Evolutionary conservation across 2,329 filamentous ascomycete species (phyloP).

Genomic region (Aspergillus sp.): DNA sequence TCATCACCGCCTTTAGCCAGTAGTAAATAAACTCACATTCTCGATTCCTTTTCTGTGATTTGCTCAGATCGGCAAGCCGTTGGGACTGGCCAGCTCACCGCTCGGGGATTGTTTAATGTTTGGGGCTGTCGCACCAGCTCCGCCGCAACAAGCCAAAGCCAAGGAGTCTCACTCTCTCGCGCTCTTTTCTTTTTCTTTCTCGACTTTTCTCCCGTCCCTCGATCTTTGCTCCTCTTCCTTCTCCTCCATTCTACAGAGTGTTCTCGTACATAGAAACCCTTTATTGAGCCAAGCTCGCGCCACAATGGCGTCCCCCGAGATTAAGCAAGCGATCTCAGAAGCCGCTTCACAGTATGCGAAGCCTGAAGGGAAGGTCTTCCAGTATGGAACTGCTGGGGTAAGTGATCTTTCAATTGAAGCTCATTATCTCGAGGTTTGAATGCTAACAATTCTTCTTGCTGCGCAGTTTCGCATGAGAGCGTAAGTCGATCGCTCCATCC

Average conservation of each 20-base stretch:
- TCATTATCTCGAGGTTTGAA: conserved; percentile 1
- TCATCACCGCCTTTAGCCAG: not conserved
- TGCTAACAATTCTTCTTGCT: conserved; percentile 19
- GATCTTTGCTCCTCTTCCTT: conserved; percentile 7
- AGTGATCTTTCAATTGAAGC: conserved; percentile 34
- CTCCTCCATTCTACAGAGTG: not conserved
- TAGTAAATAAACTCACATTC: conserved; percentile 7
- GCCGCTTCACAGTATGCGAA: conserved; percentile 55
- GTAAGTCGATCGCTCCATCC: conserved; percentile 48
- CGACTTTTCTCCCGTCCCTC: conserved; percentile 11
- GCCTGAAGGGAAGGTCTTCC: conserved; percentile 56
- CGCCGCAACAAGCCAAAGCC: conserved; percentile 6
- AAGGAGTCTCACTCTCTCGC: conserved; percentile 21
- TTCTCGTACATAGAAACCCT: not conserved
- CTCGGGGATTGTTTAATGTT: not conserved
- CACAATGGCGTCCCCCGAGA: conserved; percentile 48
- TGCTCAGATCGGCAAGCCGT: conserved; percentile 13
- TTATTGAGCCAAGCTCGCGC: conserved; percentile 26
- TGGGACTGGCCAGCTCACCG: conserved; percentile 6
- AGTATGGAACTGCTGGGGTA: conserved; percentile 66
- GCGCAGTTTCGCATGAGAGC: conserved; percentile 71
- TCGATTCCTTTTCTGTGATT: conserved; percentile 4
- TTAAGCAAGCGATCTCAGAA: conserved; percentile 51
- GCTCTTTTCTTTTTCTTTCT: conserved; percentile 13
- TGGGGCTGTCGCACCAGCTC: not conserved